Percentiles rank a stretch among this genome's conserved stretches.
Conservation (phyloP, 1,284 basidiomycete genomes). For the Apiotrichum laibachii region DNA sequence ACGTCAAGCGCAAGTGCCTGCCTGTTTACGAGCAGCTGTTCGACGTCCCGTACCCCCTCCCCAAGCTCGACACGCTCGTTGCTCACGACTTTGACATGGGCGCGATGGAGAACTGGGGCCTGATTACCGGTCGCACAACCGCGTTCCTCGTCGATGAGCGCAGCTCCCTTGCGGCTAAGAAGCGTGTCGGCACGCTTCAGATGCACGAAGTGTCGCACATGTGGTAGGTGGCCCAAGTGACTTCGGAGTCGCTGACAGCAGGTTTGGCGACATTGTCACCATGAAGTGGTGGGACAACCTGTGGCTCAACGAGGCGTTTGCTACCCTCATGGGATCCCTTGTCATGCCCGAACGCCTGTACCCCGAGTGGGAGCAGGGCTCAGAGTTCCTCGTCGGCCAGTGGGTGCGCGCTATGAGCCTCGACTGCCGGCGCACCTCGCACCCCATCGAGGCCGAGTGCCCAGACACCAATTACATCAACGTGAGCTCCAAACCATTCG, state of each 20-base stretch:
- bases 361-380: constrained; percentile 58
- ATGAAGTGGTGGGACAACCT: constrained; percentile 87
- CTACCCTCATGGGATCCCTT: constrained; percentile 76
- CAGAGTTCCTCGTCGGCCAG: constrained; percentile 57
- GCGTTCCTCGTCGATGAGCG: constrained; percentile 78
- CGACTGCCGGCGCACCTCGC: constrained; percentile 85
- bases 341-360: constrained; percentile 70
- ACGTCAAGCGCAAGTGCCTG: constrained; percentile 78
- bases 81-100: constrained; percentile 84
- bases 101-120: constrained; percentile 93
- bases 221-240: constrained; percentile 34
- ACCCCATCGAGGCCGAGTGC: constrained; percentile 92
- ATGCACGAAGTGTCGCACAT: constrained; percentile 49
- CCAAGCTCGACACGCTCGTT: constrained; percentile 82
- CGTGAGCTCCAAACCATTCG: too few relatives aligned
- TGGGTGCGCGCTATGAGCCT: constrained; percentile 65
- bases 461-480: constrained; percentile 81
- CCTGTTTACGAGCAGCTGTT: constrained; percentile 90
- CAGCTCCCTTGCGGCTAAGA: constrained; percentile 72
- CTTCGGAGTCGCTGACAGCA: too few relatives aligned
- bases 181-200: constrained; percentile 62
- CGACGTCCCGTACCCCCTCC: constrained; percentile 82
- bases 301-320: constrained; percentile 74
- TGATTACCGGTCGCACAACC: constrained; percentile 84
- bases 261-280: constrained; percentile 81